Evolutionary conservation across 2,329 filamentous ascomycete species (phyloP).

Genomic region (Microdochium bolleyi): DNA sequence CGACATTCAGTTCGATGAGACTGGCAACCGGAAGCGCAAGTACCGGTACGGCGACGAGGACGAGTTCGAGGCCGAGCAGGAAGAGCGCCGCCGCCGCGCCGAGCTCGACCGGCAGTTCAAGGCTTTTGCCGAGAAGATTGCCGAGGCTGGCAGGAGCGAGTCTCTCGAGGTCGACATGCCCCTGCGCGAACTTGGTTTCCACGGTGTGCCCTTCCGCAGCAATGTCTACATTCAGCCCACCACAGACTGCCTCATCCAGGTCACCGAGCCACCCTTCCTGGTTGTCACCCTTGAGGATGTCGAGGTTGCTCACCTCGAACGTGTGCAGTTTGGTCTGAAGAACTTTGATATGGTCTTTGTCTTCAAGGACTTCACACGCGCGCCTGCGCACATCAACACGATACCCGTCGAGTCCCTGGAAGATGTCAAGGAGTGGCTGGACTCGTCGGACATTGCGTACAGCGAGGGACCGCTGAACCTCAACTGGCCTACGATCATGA

Average conservation of each 20-base stretch:
- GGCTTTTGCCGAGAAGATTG: conserved; percentile 93
- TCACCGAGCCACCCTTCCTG: conserved; percentile 95
- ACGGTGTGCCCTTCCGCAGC: conserved; percentile 89
- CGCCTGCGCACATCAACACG: conserved; percentile 92
- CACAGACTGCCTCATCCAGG: conserved; percentile 92
- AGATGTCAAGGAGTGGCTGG: conserved; percentile 94
- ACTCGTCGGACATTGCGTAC: conserved; percentile 90
- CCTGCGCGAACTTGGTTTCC: conserved; percentile 92
- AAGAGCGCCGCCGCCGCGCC: conserved; percentile 84
- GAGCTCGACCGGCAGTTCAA: conserved; percentile 95
- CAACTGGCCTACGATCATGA: conserved; percentile 99
- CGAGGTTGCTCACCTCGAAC: conserved; percentile 90
- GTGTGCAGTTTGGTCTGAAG: conserved; percentile 93
- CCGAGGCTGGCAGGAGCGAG: conserved; percentile 87
- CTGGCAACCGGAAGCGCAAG: conserved; percentile 94
- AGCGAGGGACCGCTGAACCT: conserved; percentile 93
- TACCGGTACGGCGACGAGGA: conserved; percentile 97
- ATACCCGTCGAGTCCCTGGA: conserved; percentile 94
- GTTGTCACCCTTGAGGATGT: conserved; percentile 94
- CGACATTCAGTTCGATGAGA: conserved; percentile 98
- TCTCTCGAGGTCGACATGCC: conserved; percentile 92
- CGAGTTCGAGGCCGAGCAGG: conserved; percentile 96
- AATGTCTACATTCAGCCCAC: conserved; percentile 95
- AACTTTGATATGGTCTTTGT: conserved; percentile 99
- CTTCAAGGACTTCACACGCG: conserved; percentile 92